Conservation (phyloP, 768 basidiomycete species). For the Lentinula boryana region DNA sequence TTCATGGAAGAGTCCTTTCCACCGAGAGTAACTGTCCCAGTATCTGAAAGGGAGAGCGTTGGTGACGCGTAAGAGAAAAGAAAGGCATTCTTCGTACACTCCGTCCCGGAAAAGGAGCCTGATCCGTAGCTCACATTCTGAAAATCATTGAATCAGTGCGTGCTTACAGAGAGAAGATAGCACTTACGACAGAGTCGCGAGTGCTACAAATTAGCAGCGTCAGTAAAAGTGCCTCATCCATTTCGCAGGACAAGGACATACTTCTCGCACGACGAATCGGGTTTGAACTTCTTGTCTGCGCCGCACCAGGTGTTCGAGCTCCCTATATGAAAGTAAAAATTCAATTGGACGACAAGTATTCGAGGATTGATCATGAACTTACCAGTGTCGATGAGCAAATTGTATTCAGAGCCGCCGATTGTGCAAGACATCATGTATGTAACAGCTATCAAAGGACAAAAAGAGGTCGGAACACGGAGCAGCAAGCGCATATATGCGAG, state of each 20-base stretch:
- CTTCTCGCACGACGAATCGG: background rate
- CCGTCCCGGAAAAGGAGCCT: slow-evolving; percentile 45
- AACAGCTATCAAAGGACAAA: slow-evolving; percentile 25
- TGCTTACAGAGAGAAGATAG: background rate
- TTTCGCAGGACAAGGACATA: background rate
- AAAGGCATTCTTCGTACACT: slow-evolving; percentile 19
- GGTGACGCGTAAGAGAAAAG: background rate
- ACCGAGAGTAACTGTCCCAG: background rate
- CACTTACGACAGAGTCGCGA: slow-evolving; percentile 9
- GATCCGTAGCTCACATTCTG: slow-evolving; percentile 49
- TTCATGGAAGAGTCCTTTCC: slow-evolving; percentile 21
- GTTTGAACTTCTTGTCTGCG: slow-evolving; percentile 22
- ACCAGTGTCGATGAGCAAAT: slow-evolving; percentile 54
- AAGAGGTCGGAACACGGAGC: slow-evolving; percentile 3
- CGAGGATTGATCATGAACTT: background rate
- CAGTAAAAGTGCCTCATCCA: background rate
- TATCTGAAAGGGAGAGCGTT: slow-evolving; percentile 17
- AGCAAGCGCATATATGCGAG: slow-evolving; percentile 1
- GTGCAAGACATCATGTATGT: slow-evolving; percentile 49
- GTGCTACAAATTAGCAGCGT: slow-evolving; percentile 25
- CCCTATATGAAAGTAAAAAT: slow-evolving; percentile 21
- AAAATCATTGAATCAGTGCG: background rate
- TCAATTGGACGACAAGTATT: background rate
- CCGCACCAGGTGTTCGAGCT: slow-evolving; percentile 74
- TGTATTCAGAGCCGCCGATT: slow-evolving; percentile 45